phyloP scores from a whole-genome alignment of 2,329 filamentous ascomycete species.

The Colletotrichum filicis region DNA sequence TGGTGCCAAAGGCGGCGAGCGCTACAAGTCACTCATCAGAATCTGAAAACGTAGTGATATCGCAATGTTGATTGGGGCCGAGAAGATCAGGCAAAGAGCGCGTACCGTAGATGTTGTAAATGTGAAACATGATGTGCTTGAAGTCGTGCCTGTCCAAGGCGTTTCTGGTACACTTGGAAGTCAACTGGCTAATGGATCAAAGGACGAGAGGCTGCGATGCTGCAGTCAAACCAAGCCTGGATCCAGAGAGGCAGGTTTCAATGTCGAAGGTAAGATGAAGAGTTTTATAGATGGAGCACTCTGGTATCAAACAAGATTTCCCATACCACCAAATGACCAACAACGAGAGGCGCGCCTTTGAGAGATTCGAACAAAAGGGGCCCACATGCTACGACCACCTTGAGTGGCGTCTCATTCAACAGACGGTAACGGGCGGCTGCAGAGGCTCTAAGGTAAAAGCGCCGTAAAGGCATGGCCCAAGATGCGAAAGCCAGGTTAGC shows the following conservation, averaged over 20 bases:
- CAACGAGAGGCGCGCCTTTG: constrained; percentile 13
- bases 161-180: too few species aligned
- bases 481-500: constrained; percentile 1
- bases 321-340: background rate
- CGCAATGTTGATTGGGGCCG: background rate
- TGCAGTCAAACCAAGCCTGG: background rate
- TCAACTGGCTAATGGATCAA: background rate
- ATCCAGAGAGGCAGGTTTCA: background rate
- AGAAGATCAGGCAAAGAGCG: background rate
- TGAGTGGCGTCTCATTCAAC: background rate
- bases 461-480: background rate
- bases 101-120: constrained; percentile 51
- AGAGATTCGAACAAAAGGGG: background rate
- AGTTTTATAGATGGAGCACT: constrained; percentile 5
- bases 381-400: background rate
- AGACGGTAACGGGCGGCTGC: background rate
- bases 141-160: background rate
- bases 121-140: constrained; percentile 44
- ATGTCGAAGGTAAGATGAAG: background rate
- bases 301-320: background rate
- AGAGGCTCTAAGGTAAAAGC: background rate
- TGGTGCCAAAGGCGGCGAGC: constrained; percentile 52
- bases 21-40: constrained; percentile 37
- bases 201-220: background rate
- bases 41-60: background rate